Evolutionary conservation across 2,329 filamentous ascomycete genomes (phyloP).

Genomic region (Arthroderma sp.): DNA sequence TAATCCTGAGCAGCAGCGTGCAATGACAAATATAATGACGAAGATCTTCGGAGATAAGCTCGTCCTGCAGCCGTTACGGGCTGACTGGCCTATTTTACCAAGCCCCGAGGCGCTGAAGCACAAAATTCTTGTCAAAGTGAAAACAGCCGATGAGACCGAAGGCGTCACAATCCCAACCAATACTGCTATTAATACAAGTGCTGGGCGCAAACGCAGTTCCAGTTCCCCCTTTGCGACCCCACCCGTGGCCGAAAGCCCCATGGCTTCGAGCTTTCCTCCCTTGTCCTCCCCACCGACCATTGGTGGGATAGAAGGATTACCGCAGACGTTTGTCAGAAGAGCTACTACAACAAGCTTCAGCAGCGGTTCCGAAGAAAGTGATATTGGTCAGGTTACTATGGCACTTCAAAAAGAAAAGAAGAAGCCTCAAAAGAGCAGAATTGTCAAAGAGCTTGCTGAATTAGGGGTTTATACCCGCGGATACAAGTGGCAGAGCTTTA

Average conservation of each 20-base stretch:
- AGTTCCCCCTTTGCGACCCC: slow-evolving; percentile 63
- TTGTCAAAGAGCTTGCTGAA: slow-evolving; percentile 66
- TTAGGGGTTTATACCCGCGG: slow-evolving; percentile 68
- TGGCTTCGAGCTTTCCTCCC: slow-evolving; percentile 35
- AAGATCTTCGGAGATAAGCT: slow-evolving; percentile 70
- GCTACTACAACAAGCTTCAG: slow-evolving; percentile 42
- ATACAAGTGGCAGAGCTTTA: slow-evolving; percentile 76
- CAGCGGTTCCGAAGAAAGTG: slow-evolving; percentile 65
- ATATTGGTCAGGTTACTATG: slow-evolving; percentile 40
- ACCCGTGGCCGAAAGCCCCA: slow-evolving; percentile 44
- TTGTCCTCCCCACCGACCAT: slow-evolving; percentile 42
- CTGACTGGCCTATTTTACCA: slow-evolving; percentile 56
- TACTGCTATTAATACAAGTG: slow-evolving; percentile 38
- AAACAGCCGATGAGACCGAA: slow-evolving; percentile 39
- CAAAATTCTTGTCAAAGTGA: slow-evolving; percentile 87
- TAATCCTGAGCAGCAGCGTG: slow-evolving; percentile 63
- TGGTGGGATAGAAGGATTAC: slow-evolving; percentile 33
- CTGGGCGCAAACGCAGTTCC: slow-evolving; percentile 50
- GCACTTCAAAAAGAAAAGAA: slow-evolving; percentile 46
- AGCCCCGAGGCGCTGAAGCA: slow-evolving; percentile 74
- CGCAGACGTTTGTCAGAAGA: slow-evolving; percentile 38
- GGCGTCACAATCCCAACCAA: not conserved
- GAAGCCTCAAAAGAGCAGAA: slow-evolving; percentile 63
- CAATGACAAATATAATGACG: slow-evolving; percentile 83
- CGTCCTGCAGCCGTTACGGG: slow-evolving; percentile 60